Conservation (phyloP, 2,329 filamentous ascomycete genomes). For the Allantophomopsis lycopodina region DNA sequence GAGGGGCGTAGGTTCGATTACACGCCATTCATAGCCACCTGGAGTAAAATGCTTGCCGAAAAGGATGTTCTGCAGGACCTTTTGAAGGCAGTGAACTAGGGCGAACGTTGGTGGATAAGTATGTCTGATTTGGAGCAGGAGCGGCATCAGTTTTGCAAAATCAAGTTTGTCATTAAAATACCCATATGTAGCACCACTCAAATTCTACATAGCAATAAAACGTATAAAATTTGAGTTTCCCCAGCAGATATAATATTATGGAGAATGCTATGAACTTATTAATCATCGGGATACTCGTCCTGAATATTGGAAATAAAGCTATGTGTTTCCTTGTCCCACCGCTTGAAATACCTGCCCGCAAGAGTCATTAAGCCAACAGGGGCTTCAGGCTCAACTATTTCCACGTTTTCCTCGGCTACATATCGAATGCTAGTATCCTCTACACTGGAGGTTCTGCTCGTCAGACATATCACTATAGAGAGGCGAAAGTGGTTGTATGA, state of each 20-base stretch:
- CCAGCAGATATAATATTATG: too few relatives aligned
- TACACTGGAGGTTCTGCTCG: slow-evolving; percentile 29
- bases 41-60: slow-evolving; percentile 55
- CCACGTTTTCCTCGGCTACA: slow-evolving; percentile 71
- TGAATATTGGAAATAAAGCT: slow-evolving; percentile 72
- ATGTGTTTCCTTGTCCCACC: slow-evolving; percentile 55
- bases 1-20: slow-evolving; percentile 51
- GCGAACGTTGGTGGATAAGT: background rate
- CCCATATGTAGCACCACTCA: background rate
- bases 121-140: too few relatives aligned
- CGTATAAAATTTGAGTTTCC: too few relatives aligned
- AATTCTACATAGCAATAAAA: background rate
- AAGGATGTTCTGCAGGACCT: slow-evolving; percentile 42
- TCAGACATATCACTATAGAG: slow-evolving; percentile 7
- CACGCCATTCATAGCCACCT: slow-evolving; percentile 51
- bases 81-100: slow-evolving; percentile 6
- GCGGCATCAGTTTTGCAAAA: background rate
- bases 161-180: background rate
- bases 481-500: slow-evolving; percentile 12
- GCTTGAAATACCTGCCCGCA: slow-evolving; percentile 78
- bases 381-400: slow-evolving; percentile 38
- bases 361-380: slow-evolving; percentile 48
- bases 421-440: slow-evolving; percentile 58
- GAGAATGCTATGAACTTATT: slow-evolving; percentile 1
- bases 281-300: slow-evolving; percentile 83